Evolutionary conservation across 345 rosid species (phyloP), one percentile per base, ranked within the genome.

Genomic region (Ceriops decandra): DNA sequence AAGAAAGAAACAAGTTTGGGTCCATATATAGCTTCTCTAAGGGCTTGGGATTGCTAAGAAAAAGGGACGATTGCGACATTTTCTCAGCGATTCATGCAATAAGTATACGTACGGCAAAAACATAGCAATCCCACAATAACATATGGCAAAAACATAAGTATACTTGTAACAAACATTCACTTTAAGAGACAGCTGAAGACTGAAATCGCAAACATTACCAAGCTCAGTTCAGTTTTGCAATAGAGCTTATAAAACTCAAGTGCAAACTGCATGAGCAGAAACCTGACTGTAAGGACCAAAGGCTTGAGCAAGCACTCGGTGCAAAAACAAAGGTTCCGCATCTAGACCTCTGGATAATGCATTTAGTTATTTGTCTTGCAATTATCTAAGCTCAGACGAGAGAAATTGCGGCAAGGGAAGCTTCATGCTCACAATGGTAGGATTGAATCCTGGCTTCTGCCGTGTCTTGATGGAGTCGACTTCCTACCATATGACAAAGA

Each of bases 401-500:
- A 42, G 49, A 42, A 11, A 42, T 42, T 42, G 49, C 17, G 2
- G 49, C 22, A 46, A 42, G 33, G 7, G 19, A 30, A 64, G 47
- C 67, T 57, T 27, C 3, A 5, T 24, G 24, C 62, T 71, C 60
- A 71, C 15, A 71, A 53, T 22, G 83, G 76, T 11, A 72, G 79
- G 57, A 68, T 24, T 8, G 73, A 64, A 21, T 70, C 72, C 62
- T 77, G 81, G 47, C 61, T 75, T 65, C 73, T 73, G 70, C 74
- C 16, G 52, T 80, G 74, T 65, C 75, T 75, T 1, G 84, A 76
- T 22, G 77, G 30, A n/a, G 65, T 65, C 10, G 72, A 78, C 20
- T 82, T 81, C 46, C 76, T 79, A 70, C 72, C 57, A n/a, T 82
- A 79, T 7, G 86, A 74, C 22, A 79, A 7, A 0, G 81, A 81